Conservation (phyloP, 805 yeast genomes). For the Clavispora santaluciae region DNA sequence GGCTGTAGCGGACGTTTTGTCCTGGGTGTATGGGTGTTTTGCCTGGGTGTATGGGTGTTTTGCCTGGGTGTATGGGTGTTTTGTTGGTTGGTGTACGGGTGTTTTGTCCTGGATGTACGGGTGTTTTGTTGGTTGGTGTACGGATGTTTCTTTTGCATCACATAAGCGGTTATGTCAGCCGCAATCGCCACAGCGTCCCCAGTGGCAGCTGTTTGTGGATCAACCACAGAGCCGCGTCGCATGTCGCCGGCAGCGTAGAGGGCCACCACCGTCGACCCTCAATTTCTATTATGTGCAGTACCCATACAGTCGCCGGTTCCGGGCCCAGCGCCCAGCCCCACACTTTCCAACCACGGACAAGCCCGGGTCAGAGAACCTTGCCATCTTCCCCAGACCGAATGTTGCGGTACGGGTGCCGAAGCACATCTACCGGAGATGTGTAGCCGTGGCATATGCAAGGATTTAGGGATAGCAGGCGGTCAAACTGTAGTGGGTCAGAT, state of each 20-base stretch:
- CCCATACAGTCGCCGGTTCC: no score
- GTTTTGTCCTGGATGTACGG: not conserved
- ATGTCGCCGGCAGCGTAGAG: no score
- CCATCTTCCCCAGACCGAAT: not conserved
- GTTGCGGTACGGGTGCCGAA: not conserved
- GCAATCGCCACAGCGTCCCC: no score
- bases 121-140: not conserved
- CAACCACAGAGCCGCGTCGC: not conserved
- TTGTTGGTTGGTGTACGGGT: not conserved
- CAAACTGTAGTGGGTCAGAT: slow-evolving; percentile 21
- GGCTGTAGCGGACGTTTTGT: no score
- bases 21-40: no score
- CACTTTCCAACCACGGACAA: not conserved
- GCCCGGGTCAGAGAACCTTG: no score
- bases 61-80: no score
- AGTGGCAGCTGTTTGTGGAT: not conserved
- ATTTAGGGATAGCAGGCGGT: slow-evolving; percentile 23
- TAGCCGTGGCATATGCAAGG: slow-evolving; percentile 15
- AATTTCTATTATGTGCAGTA: no score
- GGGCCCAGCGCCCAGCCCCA: no score
- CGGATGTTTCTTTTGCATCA: not conserved
- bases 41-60: no score
- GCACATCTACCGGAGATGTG: not conserved
- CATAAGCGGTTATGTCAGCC: not conserved
- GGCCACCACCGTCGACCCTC: no score